phyloP scores from a whole-genome alignment of 2,329 filamentous ascomycete genomes.

The Claviceps cyperi region DNA sequence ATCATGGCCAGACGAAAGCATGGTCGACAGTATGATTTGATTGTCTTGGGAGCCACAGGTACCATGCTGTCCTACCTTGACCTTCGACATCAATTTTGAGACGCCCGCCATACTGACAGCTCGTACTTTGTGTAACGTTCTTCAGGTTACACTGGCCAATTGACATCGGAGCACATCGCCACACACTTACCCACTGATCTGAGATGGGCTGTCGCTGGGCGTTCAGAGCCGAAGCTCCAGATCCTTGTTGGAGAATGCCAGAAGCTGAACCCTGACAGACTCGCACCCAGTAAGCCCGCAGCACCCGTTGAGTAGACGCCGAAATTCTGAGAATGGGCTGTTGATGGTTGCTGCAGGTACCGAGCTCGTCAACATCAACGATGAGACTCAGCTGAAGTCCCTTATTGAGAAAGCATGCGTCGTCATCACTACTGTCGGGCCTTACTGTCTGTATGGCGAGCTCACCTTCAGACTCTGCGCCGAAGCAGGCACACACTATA shows the following conservation, averaged over 20 bases:
- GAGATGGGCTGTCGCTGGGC: slow-evolving; percentile 79
- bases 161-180: slow-evolving; percentile 62
- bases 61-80: slow-evolving; percentile 1
- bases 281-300: slow-evolving; percentile 45
- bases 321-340: not conserved
- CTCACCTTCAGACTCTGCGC: slow-evolving; percentile 46
- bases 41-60: slow-evolving; percentile 45
- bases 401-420: slow-evolving; percentile 42
- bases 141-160: slow-evolving; percentile 67
- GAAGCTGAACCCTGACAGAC: slow-evolving; percentile 51
- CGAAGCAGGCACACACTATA: slow-evolving; percentile 47
- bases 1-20: slow-evolving; percentile 35
- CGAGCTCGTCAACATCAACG: slow-evolving; percentile 35
- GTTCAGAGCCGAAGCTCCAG: slow-evolving; percentile 63
- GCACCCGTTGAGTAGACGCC: not conserved
- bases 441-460: slow-evolving; percentile 43
- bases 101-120: not conserved
- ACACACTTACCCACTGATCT: slow-evolving; percentile 57
- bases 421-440: slow-evolving; percentile 45
- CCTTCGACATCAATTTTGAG: slow-evolving; percentile 5
- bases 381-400: slow-evolving; percentile 28
- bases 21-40: slow-evolving; percentile 39
- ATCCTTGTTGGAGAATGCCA: slow-evolving; percentile 52
- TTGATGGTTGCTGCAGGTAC: slow-evolving; percentile 23
- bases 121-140: not conserved